phyloP scores from a whole-genome alignment of 495 filamentous ascomycete genomes.

The Xylaria acuta region DNA sequence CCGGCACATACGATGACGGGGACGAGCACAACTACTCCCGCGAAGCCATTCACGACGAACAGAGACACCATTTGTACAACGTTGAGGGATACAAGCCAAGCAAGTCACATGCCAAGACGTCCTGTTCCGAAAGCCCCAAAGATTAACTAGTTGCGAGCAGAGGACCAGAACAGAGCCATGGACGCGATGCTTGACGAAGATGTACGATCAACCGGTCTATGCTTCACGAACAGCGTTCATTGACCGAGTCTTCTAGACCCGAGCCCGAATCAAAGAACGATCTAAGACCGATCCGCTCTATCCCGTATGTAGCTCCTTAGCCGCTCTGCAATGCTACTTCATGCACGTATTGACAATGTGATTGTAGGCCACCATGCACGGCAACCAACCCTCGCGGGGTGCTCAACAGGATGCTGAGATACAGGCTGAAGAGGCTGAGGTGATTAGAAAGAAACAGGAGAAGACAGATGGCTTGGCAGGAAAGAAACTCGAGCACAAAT shows the following conservation, averaged over 20 bases:
- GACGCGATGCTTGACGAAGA: slow-evolving; percentile 35
- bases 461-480: slow-evolving; percentile 37
- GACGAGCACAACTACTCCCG: slow-evolving; percentile 35
- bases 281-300: slow-evolving; percentile 39
- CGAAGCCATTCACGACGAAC: slow-evolving; percentile 29
- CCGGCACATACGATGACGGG: slow-evolving; percentile 29
- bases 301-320: slow-evolving; percentile 26
- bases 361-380: slow-evolving; percentile 69
- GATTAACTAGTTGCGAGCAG: slow-evolving; percentile 24
- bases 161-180: slow-evolving; percentile 38
- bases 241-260: slow-evolving; percentile 28
- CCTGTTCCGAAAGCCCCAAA: not conserved
- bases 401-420: slow-evolving; percentile 75
- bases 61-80: slow-evolving; percentile 31
- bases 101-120: slow-evolving; percentile 17
- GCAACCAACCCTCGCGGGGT: slow-evolving; percentile 73
- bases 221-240: slow-evolving; percentile 4
- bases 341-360: slow-evolving; percentile 9
- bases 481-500: slow-evolving; percentile 30
- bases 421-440: slow-evolving; percentile 71
- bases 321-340: not conserved
- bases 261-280: slow-evolving; percentile 30
- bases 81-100: slow-evolving; percentile 35
- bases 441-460: slow-evolving; percentile 64
- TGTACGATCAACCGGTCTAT: slow-evolving; percentile 17